Evolutionary conservation across 306 rosid genomes (phyloP).

Genomic region (Malus fusca): DNA sequence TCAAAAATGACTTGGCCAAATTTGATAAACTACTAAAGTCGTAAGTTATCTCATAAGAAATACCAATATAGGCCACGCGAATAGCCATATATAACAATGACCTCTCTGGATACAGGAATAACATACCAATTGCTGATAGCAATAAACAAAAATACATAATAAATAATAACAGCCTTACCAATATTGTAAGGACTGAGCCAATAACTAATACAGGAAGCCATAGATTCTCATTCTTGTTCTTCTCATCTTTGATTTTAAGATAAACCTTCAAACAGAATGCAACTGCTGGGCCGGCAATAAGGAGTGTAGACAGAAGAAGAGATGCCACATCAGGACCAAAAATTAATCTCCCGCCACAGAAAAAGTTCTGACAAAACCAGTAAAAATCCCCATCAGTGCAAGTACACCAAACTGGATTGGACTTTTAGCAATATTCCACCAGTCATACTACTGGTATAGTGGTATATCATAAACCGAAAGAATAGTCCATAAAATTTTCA

Average conservation of each 20-base stretch:
- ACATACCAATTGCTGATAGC: neutral
- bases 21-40: neutral
- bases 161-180: conserved; percentile 45
- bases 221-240: neutral
- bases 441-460: neutral
- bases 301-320: conserved; percentile 51
- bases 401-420: neutral
- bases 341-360: conserved; percentile 82
- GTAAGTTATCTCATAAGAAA: neutral
- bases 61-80: too few relatives aligned
- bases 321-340: conserved; percentile 93
- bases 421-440: neutral
- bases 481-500: neutral
- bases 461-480: neutral
- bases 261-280: conserved; percentile 60
- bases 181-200: conserved; percentile 43
- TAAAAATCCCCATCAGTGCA: conserved; percentile 25
- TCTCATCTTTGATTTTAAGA: conserved; percentile 25
- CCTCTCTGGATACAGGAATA: neutral
- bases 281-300: conserved; percentile 65
- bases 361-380: conserved; percentile 54
- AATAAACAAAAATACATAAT: neutral
- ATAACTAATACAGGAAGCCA: conserved; percentile 53
- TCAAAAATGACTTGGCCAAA: neutral
- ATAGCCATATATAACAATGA: neutral